A percentile compares a stretch with the other conserved stretches of the same genome.
phyloP scores from a whole-genome alignment of 2,329 filamentous ascomycete species.

The Epicoccum sorghinum region DNA sequence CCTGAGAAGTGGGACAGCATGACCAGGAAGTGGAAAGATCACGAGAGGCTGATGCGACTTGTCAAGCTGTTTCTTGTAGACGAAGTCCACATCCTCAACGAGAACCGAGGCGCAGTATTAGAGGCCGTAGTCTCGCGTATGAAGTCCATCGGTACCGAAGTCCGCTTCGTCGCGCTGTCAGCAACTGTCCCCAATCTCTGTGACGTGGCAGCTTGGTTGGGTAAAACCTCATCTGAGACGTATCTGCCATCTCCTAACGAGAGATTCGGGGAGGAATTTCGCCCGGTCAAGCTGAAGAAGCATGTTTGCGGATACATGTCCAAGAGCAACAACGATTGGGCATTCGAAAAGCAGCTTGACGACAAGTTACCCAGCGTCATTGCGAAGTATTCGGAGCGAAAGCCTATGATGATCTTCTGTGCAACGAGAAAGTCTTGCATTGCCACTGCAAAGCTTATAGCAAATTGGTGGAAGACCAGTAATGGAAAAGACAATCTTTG shows the following conservation, averaged over 20 bases:
- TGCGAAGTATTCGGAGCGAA: conserved; percentile 68
- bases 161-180: conserved; percentile 81
- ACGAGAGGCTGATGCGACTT: conserved; percentile 73
- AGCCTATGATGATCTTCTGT: conserved; percentile 85
- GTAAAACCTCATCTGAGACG: conserved; percentile 65
- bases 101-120: conserved; percentile 76
- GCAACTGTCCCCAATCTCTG: conserved; percentile 83
- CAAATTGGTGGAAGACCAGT: conserved; percentile 67
- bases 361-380: conserved; percentile 70
- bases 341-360: conserved; percentile 74
- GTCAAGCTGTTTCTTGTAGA: conserved; percentile 84
- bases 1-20: conserved; percentile 93
- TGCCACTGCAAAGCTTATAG: conserved; percentile 69
- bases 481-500: conserved; percentile 64
- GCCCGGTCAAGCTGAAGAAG: conserved; percentile 78
- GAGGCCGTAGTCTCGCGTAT: conserved; percentile 86
- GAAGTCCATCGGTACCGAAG: conserved; percentile 77
- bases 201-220: conserved; percentile 82
- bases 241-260: conserved; percentile 70
- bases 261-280: conserved; percentile 78
- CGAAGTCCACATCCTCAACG: conserved; percentile 86
- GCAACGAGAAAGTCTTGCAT: conserved; percentile 75
- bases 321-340: conserved; percentile 70
- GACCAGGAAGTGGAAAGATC: conserved; percentile 85
- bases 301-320: conserved; percentile 75